These are phyloP conservation scores for Mimosa bimucronata DNA, from an alignment of 306 rosid species.

Conservation along the genomic window DNA sequence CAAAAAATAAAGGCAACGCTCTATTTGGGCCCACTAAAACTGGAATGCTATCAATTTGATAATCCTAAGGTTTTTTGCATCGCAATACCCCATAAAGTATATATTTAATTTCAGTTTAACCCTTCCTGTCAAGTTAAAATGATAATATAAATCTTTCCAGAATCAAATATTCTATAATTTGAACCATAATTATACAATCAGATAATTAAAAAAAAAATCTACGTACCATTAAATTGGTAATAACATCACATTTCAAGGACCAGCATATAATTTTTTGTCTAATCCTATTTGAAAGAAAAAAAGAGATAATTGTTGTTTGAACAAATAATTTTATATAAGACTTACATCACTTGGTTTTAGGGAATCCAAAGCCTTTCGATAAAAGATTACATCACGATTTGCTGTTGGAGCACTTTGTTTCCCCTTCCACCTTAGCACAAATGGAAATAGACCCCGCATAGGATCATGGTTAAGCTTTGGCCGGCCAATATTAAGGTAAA, in stretches of 20 bases:
- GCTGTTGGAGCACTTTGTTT: slow-evolving; percentile 22
- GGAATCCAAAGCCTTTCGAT: slow-evolving; percentile 24
- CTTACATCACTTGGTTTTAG: slow-evolving; percentile 18
- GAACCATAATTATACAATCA: not conserved
- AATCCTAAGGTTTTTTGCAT: not conserved
- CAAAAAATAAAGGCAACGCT: not conserved
- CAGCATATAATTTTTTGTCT: not conserved
- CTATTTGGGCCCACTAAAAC: not conserved
- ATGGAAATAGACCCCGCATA: slow-evolving; percentile 8
- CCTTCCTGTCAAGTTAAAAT: not conserved
- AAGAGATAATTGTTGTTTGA: not conserved
- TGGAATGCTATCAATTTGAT: not conserved
- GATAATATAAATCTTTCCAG: not conserved
- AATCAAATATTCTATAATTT: not conserved
- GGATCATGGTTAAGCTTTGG: slow-evolving; percentile 21
- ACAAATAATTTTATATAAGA: not conserved
- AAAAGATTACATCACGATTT: slow-evolving; percentile 17
- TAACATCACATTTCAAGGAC: not conserved
- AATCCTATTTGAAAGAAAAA: not conserved
- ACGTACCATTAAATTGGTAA: not conserved
- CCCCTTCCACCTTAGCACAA: slow-evolving; percentile 24
- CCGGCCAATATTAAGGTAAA: slow-evolving; percentile 14
- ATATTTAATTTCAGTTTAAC: not conserved
- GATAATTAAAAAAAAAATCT: not conserved
- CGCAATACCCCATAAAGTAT: not conserved